Base-by-base conservation (phyloP, 768 basidiomycete species). In the Chlorophyllum brunneum region DNA sequence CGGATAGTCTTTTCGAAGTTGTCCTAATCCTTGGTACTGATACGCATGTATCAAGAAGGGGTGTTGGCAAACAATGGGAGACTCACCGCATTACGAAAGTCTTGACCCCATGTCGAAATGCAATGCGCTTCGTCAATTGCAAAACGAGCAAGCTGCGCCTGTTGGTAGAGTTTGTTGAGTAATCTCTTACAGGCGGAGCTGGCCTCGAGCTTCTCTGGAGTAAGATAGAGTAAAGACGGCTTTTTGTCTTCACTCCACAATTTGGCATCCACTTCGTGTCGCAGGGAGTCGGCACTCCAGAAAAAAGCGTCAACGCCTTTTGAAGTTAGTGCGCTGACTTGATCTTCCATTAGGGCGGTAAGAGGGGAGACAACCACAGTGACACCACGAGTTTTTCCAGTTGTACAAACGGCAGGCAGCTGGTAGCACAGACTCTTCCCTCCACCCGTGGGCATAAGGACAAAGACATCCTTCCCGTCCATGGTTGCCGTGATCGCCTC, bases 71-170 rank as follows among this genome's bases (percentile, higher is more conserved):
- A 30, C 51, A 51, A 5, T 24, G 43, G 24, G 29, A 20, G 3
- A 65, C 85, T 59, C 68, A 90, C 88, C 22, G 88, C 81, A n/a
- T 81, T 80, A 44, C 95, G 82, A 62, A 97, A 95, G 63, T 94
- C 87, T 61, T 94, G 84, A 5, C 95, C 97, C 97, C 97, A 98
- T 18, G 85, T 84, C 11, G 84, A 86, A 37, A 98, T 89, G 65
- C 92, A 93, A 65, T 99, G 97, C 2, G 94, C 95, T 65, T 99
- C 97, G 63, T 99, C 97, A 45, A 98, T 79, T 1, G 97, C 94
- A 63, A 99, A 95, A 27, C 95, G 75, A 11, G 92, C 93, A 34
- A 99, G 65, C 51, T 78, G 70, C 3, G 75, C 70, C 22, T 70
- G 63, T 5, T 69, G 62, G 61, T 93, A 76, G 2, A 98, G 70